These are phyloP conservation scores for Myrica gale DNA, from an alignment of 306 rosid species.

Conservation along the genomic window DNA sequence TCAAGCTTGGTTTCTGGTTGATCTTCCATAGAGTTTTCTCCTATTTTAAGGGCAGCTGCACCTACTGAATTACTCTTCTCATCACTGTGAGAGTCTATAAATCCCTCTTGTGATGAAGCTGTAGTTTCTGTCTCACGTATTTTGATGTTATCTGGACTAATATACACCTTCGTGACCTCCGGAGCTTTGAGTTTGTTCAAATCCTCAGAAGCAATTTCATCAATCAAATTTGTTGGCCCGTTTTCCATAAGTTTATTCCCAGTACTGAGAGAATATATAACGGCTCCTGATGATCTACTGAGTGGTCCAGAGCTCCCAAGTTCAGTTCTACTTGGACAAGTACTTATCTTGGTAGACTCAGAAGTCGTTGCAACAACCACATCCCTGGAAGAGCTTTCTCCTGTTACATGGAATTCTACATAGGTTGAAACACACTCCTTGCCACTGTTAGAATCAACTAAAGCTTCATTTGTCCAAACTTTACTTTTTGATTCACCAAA, in stretches of 20 bases:
- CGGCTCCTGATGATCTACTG: slow-evolving; percentile 1
- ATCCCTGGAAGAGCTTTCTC: slow-evolving; percentile 19
- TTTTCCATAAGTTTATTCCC: neutral
- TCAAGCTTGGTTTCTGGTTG: slow-evolving; percentile 6
- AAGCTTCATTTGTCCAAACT: neutral
- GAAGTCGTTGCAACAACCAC: slow-evolving; percentile 1
- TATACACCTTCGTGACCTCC: neutral
- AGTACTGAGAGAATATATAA: slow-evolving; percentile 1
- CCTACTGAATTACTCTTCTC: slow-evolving; percentile 4
- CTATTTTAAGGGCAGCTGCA: neutral
- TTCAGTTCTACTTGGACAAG: neutral
- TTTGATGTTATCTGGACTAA: neutral
- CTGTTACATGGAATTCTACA: neutral
- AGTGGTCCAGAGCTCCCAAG: neutral
- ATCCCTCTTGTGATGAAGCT: neutral
- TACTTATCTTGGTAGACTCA: neutral
- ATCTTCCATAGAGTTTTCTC: slow-evolving; percentile 6
- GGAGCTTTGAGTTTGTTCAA: neutral
- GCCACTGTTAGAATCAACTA: slow-evolving; percentile 1
- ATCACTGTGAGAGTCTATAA: slow-evolving; percentile 4
- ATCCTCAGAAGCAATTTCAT: neutral
- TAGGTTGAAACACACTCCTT: slow-evolving; percentile 15
- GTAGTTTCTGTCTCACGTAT: neutral
- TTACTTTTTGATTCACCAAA: slow-evolving; percentile 2
- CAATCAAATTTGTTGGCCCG: neutral